A percentile compares a stretch with the other conserved stretches of the same genome.
These are phyloP conservation scores for Massospora cicadina DNA, from an alignment of 371 early-diverging fungal genomes.

Conservation along the genomic window DNA sequence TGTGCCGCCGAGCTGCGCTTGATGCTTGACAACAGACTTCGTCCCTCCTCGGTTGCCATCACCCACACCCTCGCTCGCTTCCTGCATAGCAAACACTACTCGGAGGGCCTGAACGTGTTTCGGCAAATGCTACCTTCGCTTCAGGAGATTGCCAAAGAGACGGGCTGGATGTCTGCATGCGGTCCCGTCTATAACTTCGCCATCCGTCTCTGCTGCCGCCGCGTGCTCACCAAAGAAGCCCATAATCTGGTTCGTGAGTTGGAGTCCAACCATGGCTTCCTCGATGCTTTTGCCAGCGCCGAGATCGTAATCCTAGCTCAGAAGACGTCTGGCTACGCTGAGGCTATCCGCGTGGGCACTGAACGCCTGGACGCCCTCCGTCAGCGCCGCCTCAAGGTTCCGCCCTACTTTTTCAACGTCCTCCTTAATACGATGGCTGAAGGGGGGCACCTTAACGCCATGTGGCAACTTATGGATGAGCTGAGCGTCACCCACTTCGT, in stretches of 20 bases:
- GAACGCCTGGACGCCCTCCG: neutral
- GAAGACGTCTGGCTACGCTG: too few species aligned
- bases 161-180: neutral
- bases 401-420: constrained; percentile 7
- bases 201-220: constrained; percentile 1
- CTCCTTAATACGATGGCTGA: neutral
- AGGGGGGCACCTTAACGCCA: neutral
- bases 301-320: neutral
- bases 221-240: neutral
- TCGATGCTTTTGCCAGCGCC: neutral
- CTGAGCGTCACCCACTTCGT: neutral
- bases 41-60: neutral
- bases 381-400: neutral
- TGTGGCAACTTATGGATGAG: neutral
- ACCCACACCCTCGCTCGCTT: neutral
- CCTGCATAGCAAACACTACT: neutral
- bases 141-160: neutral
- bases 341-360: neutral
- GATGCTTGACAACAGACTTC: neutral
- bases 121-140: neutral
- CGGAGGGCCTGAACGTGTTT: neutral
- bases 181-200: constrained; percentile 1
- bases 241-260: neutral
- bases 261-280: neutral
- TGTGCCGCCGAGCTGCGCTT: neutral